Conservation (phyloP, 805 yeast species). For the Starmerella floricola region DNA sequence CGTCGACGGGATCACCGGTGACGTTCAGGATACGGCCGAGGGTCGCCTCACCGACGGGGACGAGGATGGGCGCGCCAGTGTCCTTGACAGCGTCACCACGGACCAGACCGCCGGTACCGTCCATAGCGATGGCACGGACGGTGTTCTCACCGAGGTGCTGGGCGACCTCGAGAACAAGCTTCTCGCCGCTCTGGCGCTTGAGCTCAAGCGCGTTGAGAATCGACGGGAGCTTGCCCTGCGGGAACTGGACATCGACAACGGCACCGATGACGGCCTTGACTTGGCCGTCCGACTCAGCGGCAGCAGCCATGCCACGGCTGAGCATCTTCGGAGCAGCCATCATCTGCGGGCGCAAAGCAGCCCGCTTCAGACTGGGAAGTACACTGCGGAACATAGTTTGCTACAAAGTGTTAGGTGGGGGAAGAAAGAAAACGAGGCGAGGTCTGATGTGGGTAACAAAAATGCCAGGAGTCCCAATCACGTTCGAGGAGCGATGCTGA, state of each 20-base stretch:
- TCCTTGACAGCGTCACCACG: constrained; percentile 88
- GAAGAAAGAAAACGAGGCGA: constrained; percentile 6
- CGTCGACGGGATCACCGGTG: constrained; percentile 98
- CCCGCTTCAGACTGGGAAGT: constrained; percentile 26
- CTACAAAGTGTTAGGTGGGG: constrained; percentile 10
- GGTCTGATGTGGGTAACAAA: constrained; percentile 11
- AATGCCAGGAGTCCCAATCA: constrained; percentile 15
- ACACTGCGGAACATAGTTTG: constrained; percentile 25
- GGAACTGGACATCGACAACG: constrained; percentile 74
- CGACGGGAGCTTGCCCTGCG: constrained; percentile 93
- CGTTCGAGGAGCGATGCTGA: constrained; percentile 9
- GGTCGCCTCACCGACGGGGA: constrained; percentile 98
- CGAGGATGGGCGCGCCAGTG: constrained; percentile 97
- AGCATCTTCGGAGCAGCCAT: constrained; percentile 18
- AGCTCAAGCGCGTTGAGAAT: constrained; percentile 93
- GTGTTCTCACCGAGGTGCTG: constrained; percentile 99
- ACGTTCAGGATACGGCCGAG: constrained; percentile 97
- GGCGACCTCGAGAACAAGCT: constrained; percentile 92
- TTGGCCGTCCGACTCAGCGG: constrained; percentile 19
- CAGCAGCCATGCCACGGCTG: constrained; percentile 23
- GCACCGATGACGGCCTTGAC: constrained; percentile 27
- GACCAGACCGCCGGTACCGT: constrained; percentile 99
- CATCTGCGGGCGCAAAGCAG: constrained; percentile 22
- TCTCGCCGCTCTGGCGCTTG: constrained; percentile 53
- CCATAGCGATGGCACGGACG: constrained; percentile 99